phyloP scores from a whole-genome alignment of 768 basidiomycete genomes.

The Hysterangium stoloniferum region DNA sequence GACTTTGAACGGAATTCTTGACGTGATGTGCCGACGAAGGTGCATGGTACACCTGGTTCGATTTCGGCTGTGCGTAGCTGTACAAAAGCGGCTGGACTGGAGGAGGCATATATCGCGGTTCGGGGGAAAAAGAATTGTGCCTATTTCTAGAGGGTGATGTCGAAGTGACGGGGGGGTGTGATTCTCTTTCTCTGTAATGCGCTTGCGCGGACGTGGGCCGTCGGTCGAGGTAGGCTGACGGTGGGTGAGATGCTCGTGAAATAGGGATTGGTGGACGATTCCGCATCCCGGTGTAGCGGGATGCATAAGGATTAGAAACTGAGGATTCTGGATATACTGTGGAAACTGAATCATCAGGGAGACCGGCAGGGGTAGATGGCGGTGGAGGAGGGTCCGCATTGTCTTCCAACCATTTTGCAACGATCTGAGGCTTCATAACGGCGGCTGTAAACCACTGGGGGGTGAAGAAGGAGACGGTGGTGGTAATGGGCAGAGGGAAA shows the following conservation, averaged over 20 bases:
- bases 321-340: slow-evolving; percentile 12
- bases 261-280: background rate
- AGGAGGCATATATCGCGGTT: background rate
- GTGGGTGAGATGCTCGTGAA: background rate
- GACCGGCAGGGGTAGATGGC: slow-evolving; percentile 4
- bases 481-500: slow-evolving; percentile 7
- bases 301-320: slow-evolving; percentile 10
- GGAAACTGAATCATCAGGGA: slow-evolving; percentile 7
- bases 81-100: slow-evolving; percentile 1
- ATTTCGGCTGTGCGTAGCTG: background rate
- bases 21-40: background rate
- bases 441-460: background rate
- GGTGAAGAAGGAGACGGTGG: background rate
- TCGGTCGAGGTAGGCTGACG: background rate
- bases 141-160: background rate
- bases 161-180: background rate
- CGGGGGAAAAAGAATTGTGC: slow-evolving; percentile 5
- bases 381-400: slow-evolving; percentile 8
- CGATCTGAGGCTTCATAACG: background rate
- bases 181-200: slow-evolving; percentile 3
- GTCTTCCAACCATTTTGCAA: slow-evolving; percentile 7
- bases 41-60: slow-evolving; percentile 5
- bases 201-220: slow-evolving; percentile 9
- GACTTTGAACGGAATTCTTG: background rate
- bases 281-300: slow-evolving; percentile 8